Evolutionary conservation across 306 rosid genomes (phyloP).

Genomic region (Abrus precatorius): DNA sequence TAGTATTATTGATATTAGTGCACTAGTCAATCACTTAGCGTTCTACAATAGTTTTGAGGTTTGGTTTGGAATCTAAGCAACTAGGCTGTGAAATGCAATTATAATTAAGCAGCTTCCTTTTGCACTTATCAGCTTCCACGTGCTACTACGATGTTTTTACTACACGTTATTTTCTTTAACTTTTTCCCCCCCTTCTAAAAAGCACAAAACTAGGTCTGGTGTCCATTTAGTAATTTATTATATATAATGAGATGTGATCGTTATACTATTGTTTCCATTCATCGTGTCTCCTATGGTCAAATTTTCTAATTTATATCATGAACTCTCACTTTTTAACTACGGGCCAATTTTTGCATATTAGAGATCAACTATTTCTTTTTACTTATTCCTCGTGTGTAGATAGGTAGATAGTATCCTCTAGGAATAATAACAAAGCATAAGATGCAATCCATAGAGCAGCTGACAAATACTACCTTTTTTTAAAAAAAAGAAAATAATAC

Average conservation of each 20-base stretch:
- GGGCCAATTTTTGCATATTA: background rate
- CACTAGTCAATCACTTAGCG: background rate
- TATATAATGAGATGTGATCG: background rate
- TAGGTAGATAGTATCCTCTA: too few relatives aligned
- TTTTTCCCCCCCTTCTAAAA: background rate
- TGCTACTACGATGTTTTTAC: background rate
- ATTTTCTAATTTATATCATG: background rate
- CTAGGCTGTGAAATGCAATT: slow-evolving; percentile 1
- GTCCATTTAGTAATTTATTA: background rate
- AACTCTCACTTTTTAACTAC: background rate
- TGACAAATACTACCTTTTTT: too few relatives aligned
- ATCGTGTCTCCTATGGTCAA: background rate
- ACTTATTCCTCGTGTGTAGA: background rate
- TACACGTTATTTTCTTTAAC: background rate
- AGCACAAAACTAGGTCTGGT: background rate
- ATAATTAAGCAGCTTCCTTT: background rate
- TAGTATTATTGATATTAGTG: background rate
- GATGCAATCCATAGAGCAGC: too few relatives aligned
- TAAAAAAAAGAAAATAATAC: too few relatives aligned
- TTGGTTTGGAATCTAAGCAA: background rate
- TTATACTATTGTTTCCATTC: background rate
- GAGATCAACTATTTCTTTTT: background rate
- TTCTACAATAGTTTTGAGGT: background rate
- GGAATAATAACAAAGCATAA: too few relatives aligned
- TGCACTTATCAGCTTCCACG: background rate